Conservation (phyloP, 1,284 basidiomycete genomes). For the Naganishia liquefaciens region DNA sequence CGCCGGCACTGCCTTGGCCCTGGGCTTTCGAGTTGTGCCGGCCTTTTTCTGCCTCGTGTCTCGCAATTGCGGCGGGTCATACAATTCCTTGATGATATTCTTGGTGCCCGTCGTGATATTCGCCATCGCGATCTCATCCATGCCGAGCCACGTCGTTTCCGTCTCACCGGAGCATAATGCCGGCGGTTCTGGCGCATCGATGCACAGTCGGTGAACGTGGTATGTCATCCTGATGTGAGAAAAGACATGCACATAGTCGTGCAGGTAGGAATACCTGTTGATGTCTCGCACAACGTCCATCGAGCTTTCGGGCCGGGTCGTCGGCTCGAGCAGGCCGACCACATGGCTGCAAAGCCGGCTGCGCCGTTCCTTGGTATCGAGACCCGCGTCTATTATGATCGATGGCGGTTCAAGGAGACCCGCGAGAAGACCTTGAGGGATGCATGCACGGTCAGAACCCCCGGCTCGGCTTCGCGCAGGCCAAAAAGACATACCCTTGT, state of each 20-base stretch:
- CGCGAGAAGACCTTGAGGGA: slow-evolving; percentile 72
- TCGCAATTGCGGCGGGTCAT: slow-evolving; percentile 34
- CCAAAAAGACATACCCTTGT: slow-evolving; percentile 63
- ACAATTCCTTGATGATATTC: slow-evolving; percentile 51
- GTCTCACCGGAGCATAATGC: slow-evolving; percentile 5
- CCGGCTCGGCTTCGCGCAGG: not conserved
- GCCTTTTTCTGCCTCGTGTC: slow-evolving; percentile 22
- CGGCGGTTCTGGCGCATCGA: slow-evolving; percentile 30
- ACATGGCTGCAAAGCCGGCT: not conserved
- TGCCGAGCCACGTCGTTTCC: slow-evolving; percentile 41
- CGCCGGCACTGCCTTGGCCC: not conserved
- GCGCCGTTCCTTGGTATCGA: slow-evolving; percentile 25
- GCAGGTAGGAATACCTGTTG: slow-evolving; percentile 38
- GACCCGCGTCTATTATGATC: slow-evolving; percentile 33
- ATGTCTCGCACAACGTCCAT: not conserved
- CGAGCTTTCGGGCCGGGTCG: not conserved
- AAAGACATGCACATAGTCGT: slow-evolving; percentile 78
- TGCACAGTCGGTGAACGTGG: slow-evolving; percentile 58
- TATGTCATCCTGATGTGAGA: slow-evolving; percentile 90
- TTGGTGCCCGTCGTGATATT: slow-evolving; percentile 54
- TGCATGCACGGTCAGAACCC: slow-evolving; percentile 23
- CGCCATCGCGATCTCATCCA: slow-evolving; percentile 39
- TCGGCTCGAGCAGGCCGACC: slow-evolving; percentile 3
- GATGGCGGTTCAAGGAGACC: slow-evolving; percentile 63
- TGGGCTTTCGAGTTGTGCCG: not conserved